A percentile compares a stretch with the other conserved stretches of the same genome.
Conservation (phyloP, 2,329 filamentous ascomycete genomes). For the Colletotrichum tabaci region DNA sequence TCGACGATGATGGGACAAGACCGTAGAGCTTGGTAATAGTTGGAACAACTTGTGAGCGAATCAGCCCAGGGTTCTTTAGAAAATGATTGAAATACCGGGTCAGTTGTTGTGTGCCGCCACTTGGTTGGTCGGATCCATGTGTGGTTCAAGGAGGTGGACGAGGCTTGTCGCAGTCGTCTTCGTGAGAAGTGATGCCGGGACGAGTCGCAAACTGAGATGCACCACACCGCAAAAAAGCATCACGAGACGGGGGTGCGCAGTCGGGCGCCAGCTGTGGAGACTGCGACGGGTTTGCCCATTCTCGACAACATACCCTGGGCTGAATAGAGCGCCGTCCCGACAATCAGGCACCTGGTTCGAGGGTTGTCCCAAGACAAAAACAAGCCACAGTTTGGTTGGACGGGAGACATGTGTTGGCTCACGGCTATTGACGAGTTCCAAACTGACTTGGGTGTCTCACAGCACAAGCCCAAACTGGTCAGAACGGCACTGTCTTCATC, state of each 20-base stretch:
- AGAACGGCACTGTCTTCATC: constrained; percentile 26
- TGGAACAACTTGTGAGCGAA: constrained; percentile 7
- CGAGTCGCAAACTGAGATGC: constrained; percentile 17
- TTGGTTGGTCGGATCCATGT: constrained; percentile 8
- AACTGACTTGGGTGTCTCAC: constrained; percentile 29
- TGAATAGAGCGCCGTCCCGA: constrained; percentile 36
- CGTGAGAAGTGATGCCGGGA: neutral
- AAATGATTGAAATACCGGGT: constrained; percentile 29
- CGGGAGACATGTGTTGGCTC: constrained; percentile 35
- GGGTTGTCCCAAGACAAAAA: constrained; percentile 12
- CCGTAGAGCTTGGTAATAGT: neutral
- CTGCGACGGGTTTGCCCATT: constrained; percentile 11
- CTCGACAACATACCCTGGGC: constrained; percentile 7
- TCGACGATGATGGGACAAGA: constrained; percentile 7
- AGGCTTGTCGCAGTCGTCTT: constrained; percentile 12
- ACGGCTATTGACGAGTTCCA: constrained; percentile 25
- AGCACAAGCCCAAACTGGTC: constrained; percentile 13
- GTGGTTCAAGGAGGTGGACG: neutral
- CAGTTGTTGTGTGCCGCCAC: constrained; percentile 5
- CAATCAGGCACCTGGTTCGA: constrained; percentile 35
- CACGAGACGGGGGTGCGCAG: neutral
- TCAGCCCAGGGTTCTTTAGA: neutral
- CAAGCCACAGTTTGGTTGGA: constrained; percentile 28
- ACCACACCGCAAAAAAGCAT: constrained; percentile 12
- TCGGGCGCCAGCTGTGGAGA: constrained; percentile 23